A percentile compares a stretch with the other conserved stretches of the same genome.
These are phyloP conservation scores for Dryas integrifolia DNA, from an alignment of 331 rosid species.

Conservation along the genomic window DNA sequence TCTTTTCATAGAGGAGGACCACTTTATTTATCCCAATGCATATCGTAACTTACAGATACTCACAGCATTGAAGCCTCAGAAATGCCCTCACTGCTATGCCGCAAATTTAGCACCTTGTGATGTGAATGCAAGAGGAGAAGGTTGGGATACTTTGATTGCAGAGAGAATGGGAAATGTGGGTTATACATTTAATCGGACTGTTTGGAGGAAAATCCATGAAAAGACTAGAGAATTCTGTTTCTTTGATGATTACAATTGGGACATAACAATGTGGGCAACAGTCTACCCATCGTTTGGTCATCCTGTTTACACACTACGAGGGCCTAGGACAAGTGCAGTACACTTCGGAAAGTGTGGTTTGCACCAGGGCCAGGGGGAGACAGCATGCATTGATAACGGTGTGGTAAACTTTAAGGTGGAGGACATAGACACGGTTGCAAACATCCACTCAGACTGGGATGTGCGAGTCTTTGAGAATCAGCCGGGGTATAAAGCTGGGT, in stretches of 20 bases:
- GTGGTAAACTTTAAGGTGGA: slow-evolving; percentile 45
- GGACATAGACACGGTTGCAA: slow-evolving; percentile 56
- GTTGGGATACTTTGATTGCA: slow-evolving; percentile 57
- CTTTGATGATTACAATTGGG: slow-evolving; percentile 97
- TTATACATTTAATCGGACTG: slow-evolving; percentile 72
- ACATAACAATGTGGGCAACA: slow-evolving; percentile 97
- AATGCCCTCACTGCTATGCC: slow-evolving; percentile 86
- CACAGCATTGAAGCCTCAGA: slow-evolving; percentile 56
- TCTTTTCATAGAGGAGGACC: slow-evolving; percentile 94
- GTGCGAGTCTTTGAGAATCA: slow-evolving; percentile 56
- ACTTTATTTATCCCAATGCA: slow-evolving; percentile 79
- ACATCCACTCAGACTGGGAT: slow-evolving; percentile 67
- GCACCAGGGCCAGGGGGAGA: slow-evolving; percentile 92
- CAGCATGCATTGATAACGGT: slow-evolving; percentile 73
- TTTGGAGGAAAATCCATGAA: slow-evolving; percentile 85
- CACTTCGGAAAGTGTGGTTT: slow-evolving; percentile 95
- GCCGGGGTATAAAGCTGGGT: slow-evolving; percentile 87
- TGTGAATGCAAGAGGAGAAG: slow-evolving; percentile 94
- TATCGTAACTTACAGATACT: slow-evolving; percentile 73
- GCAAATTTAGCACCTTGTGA: slow-evolving; percentile 94
- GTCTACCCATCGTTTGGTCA: slow-evolving; percentile 92
- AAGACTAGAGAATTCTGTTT: slow-evolving; percentile 70
- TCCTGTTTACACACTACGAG: slow-evolving; percentile 80
- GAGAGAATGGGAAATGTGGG: slow-evolving; percentile 98
- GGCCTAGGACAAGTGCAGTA: slow-evolving; percentile 82